Evolutionary conservation across 805 yeast genomes (phyloP).

Genomic region (Zygoascus biomembranicola): DNA sequence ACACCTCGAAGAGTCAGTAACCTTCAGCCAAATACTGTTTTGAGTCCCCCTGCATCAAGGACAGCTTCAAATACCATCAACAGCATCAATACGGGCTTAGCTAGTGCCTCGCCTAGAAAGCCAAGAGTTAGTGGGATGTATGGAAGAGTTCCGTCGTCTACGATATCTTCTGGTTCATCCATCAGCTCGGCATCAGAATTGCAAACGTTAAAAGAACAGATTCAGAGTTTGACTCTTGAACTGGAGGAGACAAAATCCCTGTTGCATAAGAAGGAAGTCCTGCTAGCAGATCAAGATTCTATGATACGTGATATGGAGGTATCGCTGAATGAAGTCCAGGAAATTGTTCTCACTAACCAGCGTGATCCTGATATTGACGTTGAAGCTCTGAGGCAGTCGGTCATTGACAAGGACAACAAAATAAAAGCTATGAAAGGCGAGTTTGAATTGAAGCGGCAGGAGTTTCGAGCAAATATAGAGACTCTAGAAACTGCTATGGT

Average conservation of each 20-base stretch:
- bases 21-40: neutral
- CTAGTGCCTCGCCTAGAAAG: neutral
- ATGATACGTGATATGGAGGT: slow-evolving; percentile 41
- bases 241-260: neutral
- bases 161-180: neutral
- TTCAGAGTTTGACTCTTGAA: slow-evolving; percentile 14
- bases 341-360: slow-evolving; percentile 22
- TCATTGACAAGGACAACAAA: slow-evolving; percentile 24
- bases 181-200: neutral
- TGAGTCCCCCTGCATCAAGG: neutral
- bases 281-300: slow-evolving; percentile 36
- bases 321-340: slow-evolving; percentile 36
- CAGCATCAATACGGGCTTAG: neutral
- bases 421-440: slow-evolving; percentile 21
- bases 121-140: slow-evolving; percentile 2
- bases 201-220: slow-evolving; percentile 1
- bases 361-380: slow-evolving; percentile 13
- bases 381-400: slow-evolving; percentile 22
- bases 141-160: neutral
- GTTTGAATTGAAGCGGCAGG: slow-evolving; percentile 24
- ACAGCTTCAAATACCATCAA: neutral
- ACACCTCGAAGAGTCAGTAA: neutral
- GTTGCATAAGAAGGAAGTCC: slow-evolving; percentile 21
- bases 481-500: slow-evolving; percentile 20
- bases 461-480: slow-evolving; percentile 26